Evolutionary conservation across 805 yeast species (phyloP).

Genomic region (Yarrowia osloensis): DNA sequence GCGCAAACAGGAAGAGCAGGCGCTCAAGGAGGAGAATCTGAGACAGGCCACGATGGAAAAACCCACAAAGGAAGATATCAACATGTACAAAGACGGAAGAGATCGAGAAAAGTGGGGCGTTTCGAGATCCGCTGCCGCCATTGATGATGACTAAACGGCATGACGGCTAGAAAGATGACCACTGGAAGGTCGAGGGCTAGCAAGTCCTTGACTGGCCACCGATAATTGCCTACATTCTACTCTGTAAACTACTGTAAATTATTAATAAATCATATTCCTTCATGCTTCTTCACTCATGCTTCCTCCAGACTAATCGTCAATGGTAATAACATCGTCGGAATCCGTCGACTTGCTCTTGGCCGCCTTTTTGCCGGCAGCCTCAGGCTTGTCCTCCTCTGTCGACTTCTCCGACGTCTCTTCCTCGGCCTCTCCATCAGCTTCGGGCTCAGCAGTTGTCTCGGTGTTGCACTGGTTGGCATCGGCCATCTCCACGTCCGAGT

Average conservation of each 20-base stretch:
- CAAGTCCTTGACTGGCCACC: too few relatives aligned
- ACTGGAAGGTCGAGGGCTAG: too few relatives aligned
- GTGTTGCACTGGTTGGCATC: not conserved
- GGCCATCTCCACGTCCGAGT: not conserved
- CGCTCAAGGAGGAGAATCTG: constrained; percentile 10
- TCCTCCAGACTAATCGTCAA: not conserved
- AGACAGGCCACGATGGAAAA: constrained; percentile 15
- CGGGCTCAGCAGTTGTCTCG: constrained; percentile 4
- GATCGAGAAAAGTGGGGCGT: constrained; percentile 50
- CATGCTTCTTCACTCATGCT: not conserved
- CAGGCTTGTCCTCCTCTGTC: not conserved
- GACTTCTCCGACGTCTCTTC: not conserved
- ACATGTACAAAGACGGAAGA: constrained; percentile 46
- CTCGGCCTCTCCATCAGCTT: not conserved
- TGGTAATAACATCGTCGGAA: not conserved
- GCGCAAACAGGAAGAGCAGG: constrained; percentile 7
- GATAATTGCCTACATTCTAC: too few relatives aligned
- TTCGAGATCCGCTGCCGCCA: constrained; percentile 46
- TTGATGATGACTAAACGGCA: constrained; percentile 37
- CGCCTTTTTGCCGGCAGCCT: not conserved
- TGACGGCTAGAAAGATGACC: too few relatives aligned
- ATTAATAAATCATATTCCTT: not conserved
- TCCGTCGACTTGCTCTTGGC: not conserved
- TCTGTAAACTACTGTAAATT: not conserved
- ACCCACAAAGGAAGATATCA: constrained; percentile 41